Evolutionary conservation across 495 filamentous ascomycete genomes (phyloP).

Genomic region (Pyrenopolyporus hunteri): DNA sequence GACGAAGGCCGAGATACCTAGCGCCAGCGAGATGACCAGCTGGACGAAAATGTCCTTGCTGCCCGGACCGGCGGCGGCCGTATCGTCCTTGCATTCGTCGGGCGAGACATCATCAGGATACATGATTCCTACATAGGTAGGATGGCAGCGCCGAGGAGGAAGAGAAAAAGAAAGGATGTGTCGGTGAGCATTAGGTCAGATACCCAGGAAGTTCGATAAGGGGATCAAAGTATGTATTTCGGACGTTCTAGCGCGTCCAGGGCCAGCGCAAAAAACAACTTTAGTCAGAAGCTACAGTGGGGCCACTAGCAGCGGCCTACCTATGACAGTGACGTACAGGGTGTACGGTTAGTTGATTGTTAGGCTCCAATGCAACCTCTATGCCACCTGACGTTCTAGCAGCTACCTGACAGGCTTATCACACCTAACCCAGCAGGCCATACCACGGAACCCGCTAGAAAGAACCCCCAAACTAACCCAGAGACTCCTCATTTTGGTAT

Average conservation of each 20-base stretch:
- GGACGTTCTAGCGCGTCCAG: no score
- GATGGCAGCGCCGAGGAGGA: not conserved
- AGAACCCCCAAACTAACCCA: no score
- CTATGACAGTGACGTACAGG: constrained; percentile 18
- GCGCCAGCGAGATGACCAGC: constrained; percentile 56
- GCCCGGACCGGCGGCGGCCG: constrained; percentile 42
- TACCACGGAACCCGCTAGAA: no score
- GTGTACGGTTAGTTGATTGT: no score
- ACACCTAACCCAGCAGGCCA: not conserved
- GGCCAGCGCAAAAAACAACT: no score
- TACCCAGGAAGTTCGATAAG: not conserved
- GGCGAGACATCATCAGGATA: constrained; percentile 18
- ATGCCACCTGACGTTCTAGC: not conserved
- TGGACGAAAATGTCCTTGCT: constrained; percentile 56
- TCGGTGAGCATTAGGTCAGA: constrained; percentile 25
- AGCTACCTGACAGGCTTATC: not conserved
- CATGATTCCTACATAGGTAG: constrained; percentile 20
- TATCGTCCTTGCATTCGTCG: constrained; percentile 41
- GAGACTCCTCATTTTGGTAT: no score
- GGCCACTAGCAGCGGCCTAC: constrained; percentile 20
- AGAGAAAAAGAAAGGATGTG: not conserved
- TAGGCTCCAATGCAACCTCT: constrained; percentile 5
- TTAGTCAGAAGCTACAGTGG: constrained; percentile 37
- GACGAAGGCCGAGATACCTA: constrained; percentile 59
- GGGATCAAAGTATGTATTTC: no score